Evolutionary conservation across 257 asterid species (phyloP), one percentile per base, ranked within the genome.

Genomic region (Capsicum rhomboideum): DNA sequence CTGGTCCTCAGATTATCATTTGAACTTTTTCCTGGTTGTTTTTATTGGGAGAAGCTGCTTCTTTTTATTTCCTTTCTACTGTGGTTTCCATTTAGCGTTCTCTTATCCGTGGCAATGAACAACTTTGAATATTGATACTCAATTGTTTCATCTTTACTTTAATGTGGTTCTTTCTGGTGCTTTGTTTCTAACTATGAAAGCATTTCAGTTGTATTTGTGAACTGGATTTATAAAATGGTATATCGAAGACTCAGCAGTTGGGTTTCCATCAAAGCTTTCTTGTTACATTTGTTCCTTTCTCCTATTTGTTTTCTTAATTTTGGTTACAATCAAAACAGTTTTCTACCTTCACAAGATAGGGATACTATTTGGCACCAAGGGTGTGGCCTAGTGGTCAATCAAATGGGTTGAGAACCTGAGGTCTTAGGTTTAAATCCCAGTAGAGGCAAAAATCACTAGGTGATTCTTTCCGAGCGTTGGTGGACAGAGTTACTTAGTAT

Each of bases 21-120:
- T 63, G 56, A 40, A 34, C 78, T 84, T 83, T 63, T 78, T 66
- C 82, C 26, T 82, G 44, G 5, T 82, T 55, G 84, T 74, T 84
- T 74, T 84, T 61, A 78, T 56, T 82, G 34, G 78, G 84, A 83
- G 85, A 85, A 83, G 86, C 21, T 80, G 78, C 55, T 88, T 82
- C 44, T 4, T 74, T 86, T 85, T 82, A 17, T 84, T 86, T 56
- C 82, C 66, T 85, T 74, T 78, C 74, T 84, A 3, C 75, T 49
- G 71, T 79, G 79, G 52, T 79, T 82, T 82, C 37, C 84, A 54
- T 42, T 63, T 59, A 85, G 85, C 53, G 82, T 71, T 80, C 77
- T 82, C 83, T 44, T 37, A 53, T 83, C 53, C 12, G 1, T 26
- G 72, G 13, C 49, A 74, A 72, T 77, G 72, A 74, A 54, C 50